These are phyloP conservation scores for Diaporthe sp. DNA, from an alignment of 2,329 filamentous ascomycete species.

Conservation along the genomic window DNA sequence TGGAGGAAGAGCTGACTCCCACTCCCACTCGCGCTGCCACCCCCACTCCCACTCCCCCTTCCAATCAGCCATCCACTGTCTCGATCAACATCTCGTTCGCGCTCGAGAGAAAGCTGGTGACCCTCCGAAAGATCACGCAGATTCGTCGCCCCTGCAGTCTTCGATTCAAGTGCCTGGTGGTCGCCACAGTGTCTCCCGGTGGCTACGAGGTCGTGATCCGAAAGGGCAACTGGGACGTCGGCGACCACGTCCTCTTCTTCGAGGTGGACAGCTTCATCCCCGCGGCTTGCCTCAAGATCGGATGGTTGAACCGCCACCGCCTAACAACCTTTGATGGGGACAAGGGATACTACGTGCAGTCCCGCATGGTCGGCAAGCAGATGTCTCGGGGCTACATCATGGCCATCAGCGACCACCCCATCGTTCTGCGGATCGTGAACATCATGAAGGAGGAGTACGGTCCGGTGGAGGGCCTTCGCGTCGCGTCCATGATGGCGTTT, in stretches of 20 bases:
- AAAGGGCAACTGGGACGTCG: constrained; percentile 32
- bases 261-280: constrained; percentile 47
- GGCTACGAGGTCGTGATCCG: constrained; percentile 42
- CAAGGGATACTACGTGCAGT: constrained; percentile 41
- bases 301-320: constrained; percentile 37
- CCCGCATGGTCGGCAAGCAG: constrained; percentile 32
- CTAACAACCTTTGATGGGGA: constrained; percentile 35
- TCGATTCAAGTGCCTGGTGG: constrained; percentile 29
- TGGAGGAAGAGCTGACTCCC: neutral
- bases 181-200: constrained; percentile 39
- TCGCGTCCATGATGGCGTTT: constrained; percentile 40
- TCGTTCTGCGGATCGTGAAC: constrained; percentile 35
- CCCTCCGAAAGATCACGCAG: constrained; percentile 39
- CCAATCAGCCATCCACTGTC: neutral
- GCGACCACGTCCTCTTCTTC: constrained; percentile 45
- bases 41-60: neutral
- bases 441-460: constrained; percentile 36
- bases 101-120: constrained; percentile 47
- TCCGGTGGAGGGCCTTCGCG: constrained; percentile 26
- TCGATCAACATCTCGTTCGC: neutral
- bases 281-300: constrained; percentile 33
- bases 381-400: constrained; percentile 45
- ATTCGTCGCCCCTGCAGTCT: constrained; percentile 34
- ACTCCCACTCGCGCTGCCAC: neutral
- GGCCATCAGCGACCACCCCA: constrained; percentile 37